Base-by-base conservation (phyloP, 768 basidiomycete genomes). In the Thelephora ganbajun region DNA sequence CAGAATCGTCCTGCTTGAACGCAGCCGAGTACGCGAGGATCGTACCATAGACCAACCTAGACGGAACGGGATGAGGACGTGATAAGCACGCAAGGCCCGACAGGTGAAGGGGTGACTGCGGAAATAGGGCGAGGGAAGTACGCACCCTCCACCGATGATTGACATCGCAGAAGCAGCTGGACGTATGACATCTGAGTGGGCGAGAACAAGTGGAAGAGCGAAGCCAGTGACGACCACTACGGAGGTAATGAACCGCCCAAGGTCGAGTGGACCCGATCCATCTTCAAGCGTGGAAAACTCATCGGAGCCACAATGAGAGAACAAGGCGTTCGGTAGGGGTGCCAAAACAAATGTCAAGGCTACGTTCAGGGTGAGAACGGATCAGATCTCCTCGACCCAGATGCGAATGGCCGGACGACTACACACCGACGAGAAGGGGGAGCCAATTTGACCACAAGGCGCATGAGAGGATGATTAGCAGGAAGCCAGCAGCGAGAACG, bases 381-480 rank as follows among this genome's bases (percentile, higher is more conserved):
- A 12, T 26, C 20, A 37, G 37, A 43, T 12, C 35, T 48, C 3
- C 16, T 16, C n/a, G n/a, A n/a, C n/a, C n/a, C n/a, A n/a, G n/a
- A n/a, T n/a, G n/a, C n/a, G 26, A 46, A 14, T 12, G 43, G 20
- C n/a, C 19, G 30, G 20, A 35, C 35, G 33, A 18, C 16, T 16
- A 70, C 86, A 53, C 56, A 96, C 96, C 96, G 53, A 97, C 94
- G 53, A 98, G 74, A 45, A 99, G 72, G 33, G 96, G 96, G 18
- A 98, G 72, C 96, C 96, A 99, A 63, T 99, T 99, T 12, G 79
- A 68, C 83, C 84, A 98, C 26, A 98, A 69, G 6, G 96, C 96
- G 61, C 96, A 98, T 1, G 90, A 90, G 19, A 99, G 80, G 63
- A 99, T 99, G 59, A 98, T 88, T 59, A 98, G 77, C 49, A 99